Base-by-base conservation (phyloP, 176 grass and related monocot genomes). In the Rhynchospora tenuis region DNA sequence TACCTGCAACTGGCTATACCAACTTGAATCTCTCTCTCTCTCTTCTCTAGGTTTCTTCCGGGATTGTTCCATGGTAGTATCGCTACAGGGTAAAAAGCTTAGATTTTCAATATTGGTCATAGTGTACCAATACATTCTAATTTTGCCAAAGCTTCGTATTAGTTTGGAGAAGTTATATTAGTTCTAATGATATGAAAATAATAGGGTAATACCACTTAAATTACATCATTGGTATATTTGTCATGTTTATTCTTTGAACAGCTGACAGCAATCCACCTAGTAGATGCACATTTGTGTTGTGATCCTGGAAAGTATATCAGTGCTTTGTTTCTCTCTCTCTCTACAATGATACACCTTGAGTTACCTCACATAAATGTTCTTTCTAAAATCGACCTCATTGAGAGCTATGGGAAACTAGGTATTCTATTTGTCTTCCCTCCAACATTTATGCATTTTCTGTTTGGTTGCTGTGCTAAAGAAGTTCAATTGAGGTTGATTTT, bases 281-380 rank as follows among this genome's bases (percentile, higher is more conserved):
- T 95, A 14, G 96, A 98, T 91, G 85, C 96, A 7, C 93, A 98
- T 91, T 87, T 98, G 57, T 98, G 93, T 82, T 95, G 91, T 87
- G 96, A 98, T 87, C 96, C 93, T 86, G 96, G 96, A 63, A 98
- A 98, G 81, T 98, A 98, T 91, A 88, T 98, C 16, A 95, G 92
- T 86, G 96, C 96, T 64, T 90, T 95, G 80, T 89, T 98, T 70
- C 92, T 98, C 72, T 93, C 92, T n/a, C 88, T 98, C 61, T 93
- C 95, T 73, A 94, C 95, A 20, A 93, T 98, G 95, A 7, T 98
- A 82, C 92, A 98, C 83, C 81, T 98, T 59, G 92, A 95, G 76
- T 83, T 98, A 26, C 92, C 95, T 44, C 95, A 98, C 80, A 91
- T 98, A 61, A 98, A 95, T 81, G 92, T 98, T 69, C 80, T 98